Evolutionary conservation across 331 rosid species (phyloP), one percentile per base, ranked within the genome.

Genomic region (Quercus tomentella): DNA sequence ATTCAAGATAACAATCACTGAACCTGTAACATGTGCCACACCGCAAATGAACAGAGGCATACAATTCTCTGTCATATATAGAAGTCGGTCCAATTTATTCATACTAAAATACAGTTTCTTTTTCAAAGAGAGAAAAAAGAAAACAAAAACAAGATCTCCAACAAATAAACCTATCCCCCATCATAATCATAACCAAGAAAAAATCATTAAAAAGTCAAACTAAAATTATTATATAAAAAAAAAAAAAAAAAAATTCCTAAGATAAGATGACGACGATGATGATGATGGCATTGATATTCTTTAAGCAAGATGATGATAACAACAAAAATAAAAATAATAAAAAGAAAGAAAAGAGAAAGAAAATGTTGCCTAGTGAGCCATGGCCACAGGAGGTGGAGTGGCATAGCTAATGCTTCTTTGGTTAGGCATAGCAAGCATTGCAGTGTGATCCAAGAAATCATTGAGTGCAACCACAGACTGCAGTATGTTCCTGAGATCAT

Each of bases 401-500:
- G 95, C 87, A 80, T 77, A 91, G 71, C 70, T 88, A 33, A 96
- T 90, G 74, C 82, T 88, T 89, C 97, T 92, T 76, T 96, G 99
- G 70, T 90, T 65, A 4, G 99, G 95, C 97, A 93, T 79, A 28
- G 99, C 93, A 58, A 96, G 94, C 99, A 96, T 96, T 22, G 85
- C 86, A 65, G 99, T 96, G 31, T 96, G 99, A 81, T 96, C 99
- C 91, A 96, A 84, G 89, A 96, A 96, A 84, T 96, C 99, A 12
- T 92, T 91, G 25, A 96, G 96, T 56, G 85, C 95, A 30, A 93
- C 93, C 14, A 96, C 97, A 6, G 97, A 92, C 23, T 96, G 97
- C 25, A 96, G 74, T 68, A 96, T 76, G 1, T 89, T 80, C 58
- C 89, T 85, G 4, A 96, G 86, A 90, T 96, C 98, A 69, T 91